Conservation (phyloP, 1,284 basidiomycete genomes). For the Caloboletus firmus region DNA sequence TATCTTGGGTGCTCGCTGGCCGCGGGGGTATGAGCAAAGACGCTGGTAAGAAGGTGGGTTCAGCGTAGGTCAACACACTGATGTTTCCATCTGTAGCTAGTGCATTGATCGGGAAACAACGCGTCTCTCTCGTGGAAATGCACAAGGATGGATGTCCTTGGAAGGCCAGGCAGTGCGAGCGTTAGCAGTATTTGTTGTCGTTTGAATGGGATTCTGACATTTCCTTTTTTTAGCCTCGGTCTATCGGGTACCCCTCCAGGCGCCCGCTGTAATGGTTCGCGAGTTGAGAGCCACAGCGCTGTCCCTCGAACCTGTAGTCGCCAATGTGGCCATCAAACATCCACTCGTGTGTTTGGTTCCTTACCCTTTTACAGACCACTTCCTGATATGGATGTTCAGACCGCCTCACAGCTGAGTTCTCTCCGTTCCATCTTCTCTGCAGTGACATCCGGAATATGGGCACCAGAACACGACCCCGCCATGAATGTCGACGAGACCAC, state of each 20-base stretch:
- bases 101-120: constrained; percentile 70
- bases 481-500: constrained; percentile 12
- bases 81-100: constrained; percentile 45
- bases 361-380: neutral
- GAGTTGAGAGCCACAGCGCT: constrained; percentile 59
- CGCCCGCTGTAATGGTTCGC: constrained; percentile 58
- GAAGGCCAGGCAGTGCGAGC: constrained; percentile 74
- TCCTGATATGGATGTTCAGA: constrained; percentile 35
- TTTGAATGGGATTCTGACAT: constrained; percentile 4
- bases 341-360: constrained; percentile 54
- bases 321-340: constrained; percentile 62
- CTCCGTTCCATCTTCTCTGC: constrained; percentile 42
- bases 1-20: constrained; percentile 69
- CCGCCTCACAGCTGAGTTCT: constrained; percentile 44
- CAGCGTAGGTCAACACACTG: constrained; percentile 16
- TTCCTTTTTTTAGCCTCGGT: constrained; percentile 53
- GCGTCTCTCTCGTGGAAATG: constrained; percentile 55
- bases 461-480: constrained; percentile 7
- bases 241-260: constrained; percentile 69
- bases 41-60: constrained; percentile 59
- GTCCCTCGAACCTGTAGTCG: constrained; percentile 51
- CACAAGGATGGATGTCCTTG: constrained; percentile 82
- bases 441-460: constrained; percentile 10
- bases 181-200: constrained; percentile 39
- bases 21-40: constrained; percentile 67